A percentile compares a stretch with the other conserved stretches of the same genome.
phyloP scores from a whole-genome alignment of 768 basidiomycete species.

The Boletus eberwhitei region DNA sequence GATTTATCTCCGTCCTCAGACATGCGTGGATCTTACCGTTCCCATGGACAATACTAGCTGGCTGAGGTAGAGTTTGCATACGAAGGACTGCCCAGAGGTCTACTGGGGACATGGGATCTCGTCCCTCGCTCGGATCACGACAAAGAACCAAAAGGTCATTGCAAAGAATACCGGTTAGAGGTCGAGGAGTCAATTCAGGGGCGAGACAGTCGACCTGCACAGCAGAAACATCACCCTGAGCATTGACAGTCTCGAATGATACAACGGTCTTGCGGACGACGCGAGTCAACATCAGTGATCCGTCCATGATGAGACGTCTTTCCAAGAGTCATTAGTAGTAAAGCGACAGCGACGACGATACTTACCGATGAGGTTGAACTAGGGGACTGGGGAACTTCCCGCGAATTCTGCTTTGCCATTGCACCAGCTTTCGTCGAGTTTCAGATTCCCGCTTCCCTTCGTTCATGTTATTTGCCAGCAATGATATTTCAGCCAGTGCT shows the following conservation, averaged over 20 bases:
- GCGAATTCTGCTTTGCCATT: slow-evolving; percentile 86
- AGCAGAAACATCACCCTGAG: slow-evolving; percentile 72
- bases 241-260: slow-evolving; percentile 75
- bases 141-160: slow-evolving; percentile 93
- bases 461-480: slow-evolving; percentile 92
- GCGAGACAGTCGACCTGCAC: slow-evolving; percentile 90
- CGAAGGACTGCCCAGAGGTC: slow-evolving; percentile 97
- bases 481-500: slow-evolving; percentile 83
- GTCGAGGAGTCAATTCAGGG: slow-evolving; percentile 78
- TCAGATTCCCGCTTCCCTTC: slow-evolving; percentile 97
- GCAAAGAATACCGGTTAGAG: slow-evolving; percentile 80
- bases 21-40: slow-evolving; percentile 50
- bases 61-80: slow-evolving; percentile 91
- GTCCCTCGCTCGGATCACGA: slow-evolving; percentile 78
- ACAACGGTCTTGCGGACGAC: slow-evolving; percentile 84
- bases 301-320: slow-evolving; percentile 93
- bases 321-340: slow-evolving; percentile 7
- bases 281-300: slow-evolving; percentile 77
- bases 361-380: slow-evolving; percentile 94
- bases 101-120: slow-evolving; percentile 68
- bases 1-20: background rate
- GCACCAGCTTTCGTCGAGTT: slow-evolving; percentile 83
- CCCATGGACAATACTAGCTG: slow-evolving; percentile 85
- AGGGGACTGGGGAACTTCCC: slow-evolving; percentile 95
- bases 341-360: background rate